These are phyloP conservation scores for Tuber borchii DNA, from an alignment of 495 filamentous ascomycete species.

Conservation along the genomic window DNA sequence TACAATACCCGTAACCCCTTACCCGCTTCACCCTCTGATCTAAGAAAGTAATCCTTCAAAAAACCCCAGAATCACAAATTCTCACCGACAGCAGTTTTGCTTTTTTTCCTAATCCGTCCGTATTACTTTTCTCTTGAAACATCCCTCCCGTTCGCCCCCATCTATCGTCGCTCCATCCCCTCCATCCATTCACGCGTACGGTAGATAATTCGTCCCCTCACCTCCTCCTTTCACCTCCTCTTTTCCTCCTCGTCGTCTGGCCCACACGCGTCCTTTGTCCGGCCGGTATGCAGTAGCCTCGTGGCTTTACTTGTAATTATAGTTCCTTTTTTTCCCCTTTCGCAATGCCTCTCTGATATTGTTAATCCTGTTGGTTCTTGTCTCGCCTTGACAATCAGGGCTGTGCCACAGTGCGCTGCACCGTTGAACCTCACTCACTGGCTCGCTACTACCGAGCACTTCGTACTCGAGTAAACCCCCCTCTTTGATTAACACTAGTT, in stretches of 20 bases:
- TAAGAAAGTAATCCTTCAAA: neutral
- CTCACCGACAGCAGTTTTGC: neutral
- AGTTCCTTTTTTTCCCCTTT: neutral
- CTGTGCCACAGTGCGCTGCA: neutral
- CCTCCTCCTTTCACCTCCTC: neutral
- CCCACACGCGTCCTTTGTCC: neutral
- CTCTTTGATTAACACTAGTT: too few relatives aligned
- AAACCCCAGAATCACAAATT: neutral
- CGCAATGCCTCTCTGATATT: neutral
- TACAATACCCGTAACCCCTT: neutral
- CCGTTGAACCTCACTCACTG: neutral
- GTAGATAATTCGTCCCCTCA: neutral
- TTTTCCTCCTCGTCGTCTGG: neutral
- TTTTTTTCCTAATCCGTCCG: neutral
- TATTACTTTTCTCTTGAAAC: neutral
- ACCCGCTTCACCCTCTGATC: neutral
- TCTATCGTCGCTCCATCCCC: neutral
- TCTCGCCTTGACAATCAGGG: neutral
- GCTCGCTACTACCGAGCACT: neutral
- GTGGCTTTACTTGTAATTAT: neutral
- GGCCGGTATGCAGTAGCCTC: neutral
- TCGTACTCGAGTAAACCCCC: neutral
- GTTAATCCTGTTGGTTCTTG: neutral
- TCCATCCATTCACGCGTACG: neutral
- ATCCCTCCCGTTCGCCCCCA: neutral